These are phyloP conservation scores for Blastocystis sp. DNA, from an alignment of 352 stramenopile species.

Conservation along the genomic window DNA sequence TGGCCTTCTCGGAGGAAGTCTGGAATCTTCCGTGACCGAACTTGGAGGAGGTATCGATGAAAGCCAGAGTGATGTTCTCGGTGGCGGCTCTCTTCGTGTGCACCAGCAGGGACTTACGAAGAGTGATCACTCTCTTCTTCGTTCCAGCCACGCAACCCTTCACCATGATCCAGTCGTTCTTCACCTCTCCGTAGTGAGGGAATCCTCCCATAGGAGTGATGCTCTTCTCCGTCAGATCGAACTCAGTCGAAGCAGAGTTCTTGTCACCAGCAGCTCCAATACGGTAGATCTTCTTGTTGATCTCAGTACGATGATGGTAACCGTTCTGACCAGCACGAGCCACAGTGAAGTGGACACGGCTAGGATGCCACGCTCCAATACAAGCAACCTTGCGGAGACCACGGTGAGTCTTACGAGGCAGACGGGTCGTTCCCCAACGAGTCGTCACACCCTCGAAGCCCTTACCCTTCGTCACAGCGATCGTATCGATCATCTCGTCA, in stretches of 20 bases:
- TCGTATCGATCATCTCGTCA: constrained; percentile 96
- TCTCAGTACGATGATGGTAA: constrained; percentile 99
- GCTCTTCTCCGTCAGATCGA: constrained; percentile 97
- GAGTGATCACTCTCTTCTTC: constrained; percentile 94
- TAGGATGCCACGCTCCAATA: constrained; percentile 99
- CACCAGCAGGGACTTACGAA: constrained; percentile 93
- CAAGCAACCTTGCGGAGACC: constrained; percentile 99
- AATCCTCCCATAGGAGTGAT: constrained; percentile 99
- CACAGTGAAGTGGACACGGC: constrained; percentile 91
- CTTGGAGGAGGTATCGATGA: constrained; percentile 93
- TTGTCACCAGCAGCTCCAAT: constrained; percentile 78
- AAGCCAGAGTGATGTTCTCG: constrained; percentile 87
- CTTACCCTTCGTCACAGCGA: constrained; percentile 95
- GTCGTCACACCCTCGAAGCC: constrained; percentile 96
- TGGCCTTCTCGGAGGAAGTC: constrained; percentile 63
- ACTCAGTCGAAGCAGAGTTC: constrained; percentile 89
- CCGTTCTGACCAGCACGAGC: constrained; percentile 96
- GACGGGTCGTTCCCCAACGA: constrained; percentile 94
- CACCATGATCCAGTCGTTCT: constrained; percentile 99
- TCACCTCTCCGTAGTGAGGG: constrained; percentile 95
- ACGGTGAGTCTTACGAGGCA: constrained; percentile 99
- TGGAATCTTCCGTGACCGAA: constrained; percentile 99
- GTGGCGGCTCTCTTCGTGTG: constrained; percentile 89
- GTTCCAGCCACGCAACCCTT: constrained; percentile 92
- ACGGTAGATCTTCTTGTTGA: constrained; percentile 99